These are phyloP conservation scores for Isabelozyma rhagii DNA, from an alignment of 805 yeast species.

Conservation along the genomic window DNA sequence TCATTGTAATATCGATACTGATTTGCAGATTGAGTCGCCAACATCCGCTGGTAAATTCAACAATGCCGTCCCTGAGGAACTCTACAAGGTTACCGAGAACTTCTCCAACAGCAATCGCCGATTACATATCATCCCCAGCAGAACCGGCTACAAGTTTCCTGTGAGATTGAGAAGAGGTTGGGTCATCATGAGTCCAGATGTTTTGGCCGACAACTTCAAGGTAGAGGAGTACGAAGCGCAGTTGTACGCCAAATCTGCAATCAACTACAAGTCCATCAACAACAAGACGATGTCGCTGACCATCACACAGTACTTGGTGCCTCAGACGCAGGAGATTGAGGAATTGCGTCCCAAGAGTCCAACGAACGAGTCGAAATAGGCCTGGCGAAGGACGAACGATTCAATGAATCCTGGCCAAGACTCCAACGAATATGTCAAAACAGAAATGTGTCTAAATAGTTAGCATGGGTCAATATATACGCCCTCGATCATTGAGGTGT, in stretches of 20 bases:
- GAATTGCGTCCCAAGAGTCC: slow-evolving; percentile 84
- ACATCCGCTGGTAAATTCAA: slow-evolving; percentile 5
- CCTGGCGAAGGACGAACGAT: too few relatives aligned
- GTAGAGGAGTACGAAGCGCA: slow-evolving; percentile 29
- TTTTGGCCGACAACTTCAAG: slow-evolving; percentile 65
- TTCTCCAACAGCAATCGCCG: slow-evolving; percentile 80
- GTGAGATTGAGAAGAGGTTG: slow-evolving; percentile 78
- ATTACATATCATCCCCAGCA: slow-evolving; percentile 78
- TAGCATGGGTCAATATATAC: too few relatives aligned
- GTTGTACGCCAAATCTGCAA: slow-evolving; percentile 26
- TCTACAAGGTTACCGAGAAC: slow-evolving; percentile 83
- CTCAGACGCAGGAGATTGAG: slow-evolving; percentile 72
- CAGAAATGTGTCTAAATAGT: too few relatives aligned
- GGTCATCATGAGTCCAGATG: slow-evolving; percentile 87
- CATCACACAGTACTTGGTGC: slow-evolving; percentile 46
- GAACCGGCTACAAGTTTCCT: slow-evolving; percentile 62
- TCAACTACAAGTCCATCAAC: slow-evolving; percentile 17
- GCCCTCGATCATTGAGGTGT: too few relatives aligned
- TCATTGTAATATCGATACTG: slow-evolving; percentile 91
- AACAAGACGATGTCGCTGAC: slow-evolving; percentile 28
- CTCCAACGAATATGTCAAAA: slow-evolving; percentile 43
- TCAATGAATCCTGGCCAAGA: slow-evolving; percentile 46
- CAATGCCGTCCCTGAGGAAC: slow-evolving; percentile 56
- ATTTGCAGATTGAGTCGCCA: slow-evolving; percentile 63
- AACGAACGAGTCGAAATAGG: neutral